Evolutionary conservation across 1,284 basidiomycete genomes (phyloP).

Genomic region (Pulchroboletus neoregius): DNA sequence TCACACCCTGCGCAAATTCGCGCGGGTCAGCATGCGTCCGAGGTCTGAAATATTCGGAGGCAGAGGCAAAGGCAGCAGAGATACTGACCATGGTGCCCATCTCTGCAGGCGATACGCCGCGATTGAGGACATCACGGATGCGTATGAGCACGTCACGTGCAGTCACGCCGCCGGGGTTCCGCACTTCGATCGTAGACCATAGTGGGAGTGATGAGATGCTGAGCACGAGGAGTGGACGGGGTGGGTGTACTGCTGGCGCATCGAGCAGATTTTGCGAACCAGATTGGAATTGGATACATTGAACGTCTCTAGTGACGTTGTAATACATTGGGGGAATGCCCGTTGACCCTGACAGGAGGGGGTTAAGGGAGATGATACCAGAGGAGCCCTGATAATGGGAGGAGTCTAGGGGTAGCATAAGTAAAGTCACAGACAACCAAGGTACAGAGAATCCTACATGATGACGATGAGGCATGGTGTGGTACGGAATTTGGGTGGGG

Average conservation of each 20-base stretch:
- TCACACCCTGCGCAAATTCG: conserved; percentile 34
- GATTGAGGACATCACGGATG: conserved; percentile 29
- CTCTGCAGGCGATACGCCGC: conserved; percentile 25
- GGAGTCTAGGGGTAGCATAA: conserved; percentile 14
- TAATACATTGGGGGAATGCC: conserved; percentile 20
- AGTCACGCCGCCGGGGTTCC: conserved; percentile 28
- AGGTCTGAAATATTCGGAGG: conserved; percentile 30
- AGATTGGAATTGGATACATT: conserved; percentile 19
- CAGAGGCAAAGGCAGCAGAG: conserved; percentile 17
- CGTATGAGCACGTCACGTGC: conserved; percentile 28
- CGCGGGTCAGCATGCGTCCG: conserved; percentile 30
- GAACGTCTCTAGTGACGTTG: conserved; percentile 29
- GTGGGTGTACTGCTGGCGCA: conserved; percentile 25
- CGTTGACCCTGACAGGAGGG: conserved; percentile 24
- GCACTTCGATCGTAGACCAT: conserved; percentile 32
- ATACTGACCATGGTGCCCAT: conserved; percentile 26
- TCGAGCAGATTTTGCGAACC: conserved; percentile 20
- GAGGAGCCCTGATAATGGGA: conserved; percentile 8
- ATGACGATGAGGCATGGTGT: conserved; percentile 14
- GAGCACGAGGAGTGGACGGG: conserved; percentile 16
- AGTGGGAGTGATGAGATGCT: conserved; percentile 23
- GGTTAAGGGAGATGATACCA: conserved; percentile 25
- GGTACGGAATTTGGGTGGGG: conserved; percentile 31
- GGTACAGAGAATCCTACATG: conserved; percentile 9
- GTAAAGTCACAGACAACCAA: neutral